These are phyloP conservation scores for Sugiyamaella castrensis DNA, from an alignment of 1,139 yeast species.

Conservation along the genomic window DNA sequence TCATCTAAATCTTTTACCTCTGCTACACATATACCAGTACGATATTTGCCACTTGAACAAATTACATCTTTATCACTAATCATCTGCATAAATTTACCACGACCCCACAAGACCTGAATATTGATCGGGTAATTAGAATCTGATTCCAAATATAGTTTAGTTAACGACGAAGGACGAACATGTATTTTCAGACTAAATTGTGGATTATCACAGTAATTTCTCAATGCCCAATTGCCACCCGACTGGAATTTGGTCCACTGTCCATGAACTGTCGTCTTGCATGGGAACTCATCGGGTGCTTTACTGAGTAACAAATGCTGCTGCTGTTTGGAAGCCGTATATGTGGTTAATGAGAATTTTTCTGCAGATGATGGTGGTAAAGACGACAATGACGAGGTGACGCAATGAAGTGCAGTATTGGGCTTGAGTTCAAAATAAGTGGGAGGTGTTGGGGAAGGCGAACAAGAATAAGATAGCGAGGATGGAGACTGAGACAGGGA, in stretches of 20 bases:
- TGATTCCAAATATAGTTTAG: conserved; percentile 36
- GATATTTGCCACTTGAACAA: conserved; percentile 37
- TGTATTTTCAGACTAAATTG: conserved; percentile 45
- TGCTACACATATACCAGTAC: conserved; percentile 31
- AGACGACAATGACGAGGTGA: too few relatives aligned
- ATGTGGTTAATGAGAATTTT: conserved; percentile 42
- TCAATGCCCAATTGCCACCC: conserved; percentile 59
- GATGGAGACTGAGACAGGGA: background rate
- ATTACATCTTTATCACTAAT: conserved; percentile 35
- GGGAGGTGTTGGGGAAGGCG: too few relatives aligned
- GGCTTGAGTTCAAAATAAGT: too few relatives aligned
- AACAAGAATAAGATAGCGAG: too few relatives aligned
- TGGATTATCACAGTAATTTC: conserved; percentile 59
- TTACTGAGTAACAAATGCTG: conserved; percentile 31
- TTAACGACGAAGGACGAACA: background rate
- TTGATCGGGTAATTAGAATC: conserved; percentile 34
- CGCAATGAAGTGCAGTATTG: too few relatives aligned
- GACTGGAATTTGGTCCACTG: conserved; percentile 49
- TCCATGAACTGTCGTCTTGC: conserved; percentile 36
- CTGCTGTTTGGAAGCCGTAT: conserved; percentile 33
- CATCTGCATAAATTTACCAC: conserved; percentile 30
- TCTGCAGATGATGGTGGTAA: background rate
- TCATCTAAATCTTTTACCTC: conserved; percentile 41
- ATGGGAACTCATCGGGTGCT: conserved; percentile 35
- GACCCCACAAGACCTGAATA: conserved; percentile 36